Evolutionary conservation across 345 rosid genomes (phyloP).

Genomic region (Gynandropsis gynandra): DNA sequence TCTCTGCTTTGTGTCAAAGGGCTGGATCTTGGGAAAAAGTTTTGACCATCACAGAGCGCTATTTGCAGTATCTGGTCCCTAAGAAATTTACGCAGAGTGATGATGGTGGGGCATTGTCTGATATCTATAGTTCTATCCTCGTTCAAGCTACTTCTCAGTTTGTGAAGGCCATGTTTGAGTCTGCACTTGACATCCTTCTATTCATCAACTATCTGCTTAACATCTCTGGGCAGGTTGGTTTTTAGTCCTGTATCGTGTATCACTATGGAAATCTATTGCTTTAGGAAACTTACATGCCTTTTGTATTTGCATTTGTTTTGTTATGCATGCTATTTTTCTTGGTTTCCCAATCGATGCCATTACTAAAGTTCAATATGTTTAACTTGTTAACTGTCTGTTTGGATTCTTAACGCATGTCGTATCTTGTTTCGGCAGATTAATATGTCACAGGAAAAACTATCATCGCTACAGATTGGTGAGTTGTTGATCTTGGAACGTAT

Average conservation of each 20-base stretch:
- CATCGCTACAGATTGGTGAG: slow-evolving; percentile 84
- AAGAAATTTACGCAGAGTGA: slow-evolving; percentile 42
- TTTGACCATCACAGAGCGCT: slow-evolving; percentile 53
- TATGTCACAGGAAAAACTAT: slow-evolving; percentile 71
- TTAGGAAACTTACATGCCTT: background rate
- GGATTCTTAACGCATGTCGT: slow-evolving; percentile 1
- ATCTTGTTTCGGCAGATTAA: slow-evolving; percentile 42
- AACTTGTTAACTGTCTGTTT: background rate
- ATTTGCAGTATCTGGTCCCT: slow-evolving; percentile 69
- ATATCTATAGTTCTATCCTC: slow-evolving; percentile 40
- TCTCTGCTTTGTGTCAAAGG: slow-evolving; percentile 47
- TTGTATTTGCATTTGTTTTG: slow-evolving; percentile 5
- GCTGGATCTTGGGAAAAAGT: slow-evolving; percentile 75
- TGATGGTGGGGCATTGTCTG: slow-evolving; percentile 38
- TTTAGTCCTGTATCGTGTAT: slow-evolving; percentile 12
- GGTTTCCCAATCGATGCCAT: too few species aligned
- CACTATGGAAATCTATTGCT: slow-evolving; percentile 11
- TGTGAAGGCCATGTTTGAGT: slow-evolving; percentile 79
- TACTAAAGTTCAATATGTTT: too few species aligned
- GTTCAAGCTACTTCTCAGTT: slow-evolving; percentile 81
- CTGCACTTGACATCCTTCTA: slow-evolving; percentile 66
- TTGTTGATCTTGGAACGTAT: slow-evolving; percentile 16
- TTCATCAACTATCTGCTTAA: slow-evolving; percentile 69
- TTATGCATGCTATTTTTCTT: background rate
- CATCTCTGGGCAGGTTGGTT: slow-evolving; percentile 71